Evolutionary conservation across 176 grass and related monocot species (phyloP).

Genomic region (Thinopyrum elongatum): DNA sequence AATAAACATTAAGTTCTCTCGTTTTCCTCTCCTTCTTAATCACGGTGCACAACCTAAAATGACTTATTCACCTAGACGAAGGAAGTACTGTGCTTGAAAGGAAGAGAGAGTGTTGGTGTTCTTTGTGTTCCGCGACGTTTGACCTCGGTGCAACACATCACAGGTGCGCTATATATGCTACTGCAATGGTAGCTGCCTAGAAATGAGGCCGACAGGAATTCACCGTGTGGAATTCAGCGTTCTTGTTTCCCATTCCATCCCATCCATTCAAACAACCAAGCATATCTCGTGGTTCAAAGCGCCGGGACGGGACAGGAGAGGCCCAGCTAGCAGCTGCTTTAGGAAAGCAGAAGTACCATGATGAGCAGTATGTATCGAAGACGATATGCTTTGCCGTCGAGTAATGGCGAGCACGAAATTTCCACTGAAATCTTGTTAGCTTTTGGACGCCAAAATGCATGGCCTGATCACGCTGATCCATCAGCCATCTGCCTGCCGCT

Average conservation of each 20-base stretch:
- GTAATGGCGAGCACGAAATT: neutral
- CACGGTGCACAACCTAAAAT: too few species aligned
- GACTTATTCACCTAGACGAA: too few species aligned
- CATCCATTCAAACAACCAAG: neutral
- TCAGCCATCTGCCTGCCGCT: neutral
- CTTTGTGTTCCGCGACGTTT: neutral
- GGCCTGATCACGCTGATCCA: too few species aligned
- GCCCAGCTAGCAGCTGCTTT: neutral
- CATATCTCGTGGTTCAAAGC: too few species aligned
- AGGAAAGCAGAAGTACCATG: neutral
- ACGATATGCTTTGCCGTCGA: neutral
- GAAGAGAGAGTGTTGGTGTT: too few species aligned
- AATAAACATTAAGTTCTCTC: too few species aligned
- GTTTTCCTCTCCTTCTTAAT: too few species aligned
- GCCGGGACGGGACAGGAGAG: neutral
- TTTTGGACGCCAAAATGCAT: neutral
- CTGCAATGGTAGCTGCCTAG: neutral
- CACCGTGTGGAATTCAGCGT: neutral
- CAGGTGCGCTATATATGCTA: too few species aligned
- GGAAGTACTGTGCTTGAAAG: too few species aligned
- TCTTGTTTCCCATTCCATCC: neutral
- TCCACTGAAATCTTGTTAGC: neutral
- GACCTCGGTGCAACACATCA: neutral
- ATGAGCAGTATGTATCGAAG: neutral
- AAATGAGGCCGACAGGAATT: neutral